Conservation (phyloP, 495 filamentous ascomycete genomes). For the Xylaria nigripes region DNA sequence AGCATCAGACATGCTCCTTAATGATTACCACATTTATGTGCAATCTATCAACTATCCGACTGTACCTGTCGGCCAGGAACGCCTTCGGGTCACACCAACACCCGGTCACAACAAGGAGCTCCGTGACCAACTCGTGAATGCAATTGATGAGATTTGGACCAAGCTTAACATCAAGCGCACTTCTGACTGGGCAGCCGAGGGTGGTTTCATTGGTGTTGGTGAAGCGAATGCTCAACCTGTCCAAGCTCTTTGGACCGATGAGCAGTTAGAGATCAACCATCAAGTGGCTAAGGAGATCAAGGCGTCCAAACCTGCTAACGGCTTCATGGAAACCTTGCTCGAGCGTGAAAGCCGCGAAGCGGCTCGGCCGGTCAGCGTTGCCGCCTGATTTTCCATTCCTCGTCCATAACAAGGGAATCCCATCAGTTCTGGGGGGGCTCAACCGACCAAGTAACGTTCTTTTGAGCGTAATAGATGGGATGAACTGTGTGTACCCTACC, state of each 20-base stretch:
- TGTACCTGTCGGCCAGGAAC: conserved; percentile 91
- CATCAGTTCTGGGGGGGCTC: conserved; percentile 22
- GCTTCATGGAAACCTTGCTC: conserved; percentile 32
- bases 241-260: conserved; percentile 74
- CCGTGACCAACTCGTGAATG: conserved; percentile 75
- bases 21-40: conserved; percentile 88
- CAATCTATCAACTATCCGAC: conserved; percentile 99
- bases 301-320: conserved; percentile 25
- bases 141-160: conserved; percentile 78
- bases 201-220: conserved; percentile 90
- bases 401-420: conserved; percentile 5
- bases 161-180: conserved; percentile 85
- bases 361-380: conserved; percentile 13
- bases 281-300: conserved; percentile 45
- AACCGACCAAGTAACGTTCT: conserved; percentile 27
- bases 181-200: conserved; percentile 80
- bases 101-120: conserved; percentile 79
- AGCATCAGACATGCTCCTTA: conserved; percentile 79
- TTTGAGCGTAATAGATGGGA: conserved; percentile 22
- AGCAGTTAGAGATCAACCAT: conserved; percentile 64
- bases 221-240: conserved; percentile 47
- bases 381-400: conserved; percentile 15
- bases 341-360: conserved; percentile 25
- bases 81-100: conserved; percentile 89
- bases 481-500: background rate